Evolutionary conservation across 2,329 filamentous ascomycete species (phyloP).

Genomic region (Fusarium sp.): DNA sequence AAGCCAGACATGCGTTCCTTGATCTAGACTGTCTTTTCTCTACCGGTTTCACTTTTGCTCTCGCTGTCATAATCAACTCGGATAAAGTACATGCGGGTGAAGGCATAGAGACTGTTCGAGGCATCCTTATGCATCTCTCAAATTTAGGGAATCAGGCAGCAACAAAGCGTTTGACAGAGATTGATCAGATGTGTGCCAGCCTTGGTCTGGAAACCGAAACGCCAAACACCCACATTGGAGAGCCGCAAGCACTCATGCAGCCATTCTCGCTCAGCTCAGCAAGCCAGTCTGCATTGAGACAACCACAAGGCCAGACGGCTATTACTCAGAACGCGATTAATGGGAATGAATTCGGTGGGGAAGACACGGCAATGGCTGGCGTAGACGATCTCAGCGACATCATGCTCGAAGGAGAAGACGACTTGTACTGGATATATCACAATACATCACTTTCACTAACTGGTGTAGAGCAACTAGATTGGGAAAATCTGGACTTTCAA

Average conservation of each 20-base stretch:
- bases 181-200: constrained; percentile 35
- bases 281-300: too few species aligned
- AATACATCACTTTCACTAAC: constrained; percentile 24
- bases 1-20: constrained; percentile 35
- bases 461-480: constrained; percentile 28
- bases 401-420: constrained; percentile 29
- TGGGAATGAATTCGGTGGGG: too few species aligned
- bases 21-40: constrained; percentile 36
- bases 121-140: constrained; percentile 26
- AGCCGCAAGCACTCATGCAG: constrained; percentile 9
- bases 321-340: too few species aligned
- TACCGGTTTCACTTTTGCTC: constrained; percentile 33
- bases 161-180: constrained; percentile 25
- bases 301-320: too few species aligned
- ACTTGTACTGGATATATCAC: constrained; percentile 33
- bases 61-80: constrained; percentile 27
- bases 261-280: constrained; percentile 11
- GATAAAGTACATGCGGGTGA: background rate
- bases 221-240: background rate
- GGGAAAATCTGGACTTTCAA: constrained; percentile 23
- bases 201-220: constrained; percentile 1
- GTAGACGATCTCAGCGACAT: constrained; percentile 29
- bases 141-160: constrained; percentile 32
- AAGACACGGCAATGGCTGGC: constrained; percentile 1
- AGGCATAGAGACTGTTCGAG: constrained; percentile 29